A percentile compares a stretch with the other conserved stretches of the same genome.
phyloP scores from a whole-genome alignment of 208 protist species.

The Crithidia thermophila region DNA sequence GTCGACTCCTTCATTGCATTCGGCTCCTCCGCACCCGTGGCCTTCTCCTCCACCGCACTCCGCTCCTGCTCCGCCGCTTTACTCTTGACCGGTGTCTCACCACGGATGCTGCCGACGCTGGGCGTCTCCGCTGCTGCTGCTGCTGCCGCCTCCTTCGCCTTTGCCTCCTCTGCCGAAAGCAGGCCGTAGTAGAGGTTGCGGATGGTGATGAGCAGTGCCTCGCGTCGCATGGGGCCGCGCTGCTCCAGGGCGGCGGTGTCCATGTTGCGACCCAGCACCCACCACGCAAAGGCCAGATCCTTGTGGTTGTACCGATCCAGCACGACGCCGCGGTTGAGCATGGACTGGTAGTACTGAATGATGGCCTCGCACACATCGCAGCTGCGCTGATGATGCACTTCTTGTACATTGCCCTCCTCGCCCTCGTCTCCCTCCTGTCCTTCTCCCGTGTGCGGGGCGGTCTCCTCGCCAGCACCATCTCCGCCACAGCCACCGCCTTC shows the following conservation, averaged over 20 bases:
- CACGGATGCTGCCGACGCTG: not conserved
- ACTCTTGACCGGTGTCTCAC: not conserved
- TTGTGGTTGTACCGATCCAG: conserved; percentile 86
- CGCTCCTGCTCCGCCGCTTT: not conserved
- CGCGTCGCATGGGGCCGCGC: conserved; percentile 50
- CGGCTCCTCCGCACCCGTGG: too few species aligned
- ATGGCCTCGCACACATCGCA: conserved; percentile 63
- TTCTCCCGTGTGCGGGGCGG: too few species aligned
- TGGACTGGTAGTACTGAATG: conserved; percentile 74
- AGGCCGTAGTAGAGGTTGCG: conserved; percentile 77
- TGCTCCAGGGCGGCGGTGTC: conserved; percentile 53
- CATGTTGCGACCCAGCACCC: conserved; percentile 85
- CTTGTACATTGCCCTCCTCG: not conserved
- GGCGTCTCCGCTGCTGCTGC: not conserved
- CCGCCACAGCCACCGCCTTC: not conserved
- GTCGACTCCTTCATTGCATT: too few species aligned
- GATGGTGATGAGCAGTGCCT: conserved; percentile 72
- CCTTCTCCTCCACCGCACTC: not conserved
- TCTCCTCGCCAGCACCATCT: too few species aligned
- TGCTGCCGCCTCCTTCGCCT: conserved; percentile 2
- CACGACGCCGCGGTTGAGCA: conserved; percentile 77
- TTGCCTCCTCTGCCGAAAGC: conserved; percentile 37
- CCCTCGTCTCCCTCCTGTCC: not conserved
- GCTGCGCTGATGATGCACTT: not conserved
- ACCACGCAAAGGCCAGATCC: conserved; percentile 82